Evolutionary conservation across 2,329 filamentous ascomycete species (phyloP).

Genomic region (Xylaria sp.): DNA sequence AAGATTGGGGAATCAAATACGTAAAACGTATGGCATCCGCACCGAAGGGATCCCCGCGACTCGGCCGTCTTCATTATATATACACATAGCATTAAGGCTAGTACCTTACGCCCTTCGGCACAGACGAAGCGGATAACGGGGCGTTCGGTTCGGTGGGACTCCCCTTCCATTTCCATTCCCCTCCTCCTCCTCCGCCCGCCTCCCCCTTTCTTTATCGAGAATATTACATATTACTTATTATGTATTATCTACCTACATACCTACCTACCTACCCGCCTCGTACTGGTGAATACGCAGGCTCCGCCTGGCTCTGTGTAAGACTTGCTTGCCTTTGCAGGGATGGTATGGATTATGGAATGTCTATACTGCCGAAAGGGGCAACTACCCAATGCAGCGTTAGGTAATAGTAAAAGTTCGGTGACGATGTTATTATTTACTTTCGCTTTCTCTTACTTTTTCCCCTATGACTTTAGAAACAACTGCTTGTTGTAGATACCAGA

Average conservation of each 20-base stretch:
- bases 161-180: background rate
- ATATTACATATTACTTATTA: background rate
- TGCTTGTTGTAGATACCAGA: background rate
- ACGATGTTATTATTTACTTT: too few relatives aligned
- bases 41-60: constrained; percentile 34
- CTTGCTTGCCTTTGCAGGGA: constrained; percentile 16
- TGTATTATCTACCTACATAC: background rate
- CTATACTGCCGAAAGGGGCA: constrained; percentile 24
- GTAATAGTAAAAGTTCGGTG: background rate
- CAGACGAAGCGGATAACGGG: background rate
- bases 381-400: constrained; percentile 6
- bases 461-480: background rate
- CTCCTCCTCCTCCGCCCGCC: too few relatives aligned
- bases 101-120: constrained; percentile 6
- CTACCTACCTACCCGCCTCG: too few relatives aligned
- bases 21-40: constrained; percentile 30
- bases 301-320: background rate
- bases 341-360: background rate
- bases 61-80: constrained; percentile 18
- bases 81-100: background rate
- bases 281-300: background rate
- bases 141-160: constrained; percentile 18
- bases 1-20: constrained; percentile 26
- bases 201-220: background rate
- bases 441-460: background rate